Conservation (phyloP, 2,329 filamentous ascomycete genomes). For the Stachybotrys chlorohalonatus region DNA sequence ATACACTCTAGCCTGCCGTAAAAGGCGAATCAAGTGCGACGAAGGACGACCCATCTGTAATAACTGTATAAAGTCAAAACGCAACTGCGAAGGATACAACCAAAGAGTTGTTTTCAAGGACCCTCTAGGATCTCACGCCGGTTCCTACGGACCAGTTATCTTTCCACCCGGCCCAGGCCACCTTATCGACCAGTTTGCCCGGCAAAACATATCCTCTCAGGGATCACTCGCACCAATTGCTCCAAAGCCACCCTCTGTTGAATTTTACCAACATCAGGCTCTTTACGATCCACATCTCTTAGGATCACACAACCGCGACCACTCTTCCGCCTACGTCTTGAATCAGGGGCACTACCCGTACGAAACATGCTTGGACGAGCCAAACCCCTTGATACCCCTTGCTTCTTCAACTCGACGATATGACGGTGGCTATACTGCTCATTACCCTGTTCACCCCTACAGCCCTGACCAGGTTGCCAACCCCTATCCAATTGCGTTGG, state of each 20-base stretch:
- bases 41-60: slow-evolving; percentile 76
- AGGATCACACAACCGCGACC: slow-evolving; percentile 1
- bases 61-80: slow-evolving; percentile 81
- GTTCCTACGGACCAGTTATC: slow-evolving; percentile 30
- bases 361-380: slow-evolving; percentile 2
- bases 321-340: slow-evolving; percentile 11
- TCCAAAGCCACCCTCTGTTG: slow-evolving; percentile 37
- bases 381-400: slow-evolving; percentile 2
- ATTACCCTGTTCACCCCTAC: neutral
- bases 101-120: slow-evolving; percentile 75
- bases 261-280: slow-evolving; percentile 8
- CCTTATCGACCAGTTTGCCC: slow-evolving; percentile 13
- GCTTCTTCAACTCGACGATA: slow-evolving; percentile 15
- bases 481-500: neutral
- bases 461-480: neutral
- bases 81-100: slow-evolving; percentile 75
- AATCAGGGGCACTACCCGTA: slow-evolving; percentile 2
- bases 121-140: slow-evolving; percentile 38
- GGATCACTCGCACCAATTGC: slow-evolving; percentile 34
- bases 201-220: slow-evolving; percentile 30
- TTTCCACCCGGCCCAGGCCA: slow-evolving; percentile 31
- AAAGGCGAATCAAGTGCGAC: slow-evolving; percentile 93
- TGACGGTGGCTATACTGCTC: neutral
- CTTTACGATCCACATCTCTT: slow-evolving; percentile 2
- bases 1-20: slow-evolving; percentile 64